These are phyloP conservation scores for Eimeria maxima DNA, from an alignment of 169 alveolate species.

Conservation along the genomic window DNA sequence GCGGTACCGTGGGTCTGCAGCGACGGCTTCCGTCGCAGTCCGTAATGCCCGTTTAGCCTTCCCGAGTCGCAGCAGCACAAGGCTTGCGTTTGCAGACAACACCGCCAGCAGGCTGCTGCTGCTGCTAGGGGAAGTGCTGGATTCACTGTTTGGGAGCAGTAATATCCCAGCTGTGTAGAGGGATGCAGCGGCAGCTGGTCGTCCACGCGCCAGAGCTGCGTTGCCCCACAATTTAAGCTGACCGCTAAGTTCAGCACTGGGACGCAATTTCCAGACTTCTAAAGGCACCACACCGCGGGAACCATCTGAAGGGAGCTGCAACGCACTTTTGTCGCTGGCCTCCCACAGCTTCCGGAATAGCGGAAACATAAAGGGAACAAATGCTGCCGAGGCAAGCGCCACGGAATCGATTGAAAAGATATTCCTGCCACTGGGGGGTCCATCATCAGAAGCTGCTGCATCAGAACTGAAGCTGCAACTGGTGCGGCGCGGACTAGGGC, in stretches of 20 bases:
- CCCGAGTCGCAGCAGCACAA: conserved; percentile 26
- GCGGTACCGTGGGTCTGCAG: conserved; percentile 44
- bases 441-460: not conserved
- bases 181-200: conserved; percentile 45
- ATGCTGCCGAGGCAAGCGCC: conserved; percentile 38
- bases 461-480: not conserved
- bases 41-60: not conserved
- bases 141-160: conserved; percentile 29
- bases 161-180: conserved; percentile 22
- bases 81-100: conserved; percentile 18
- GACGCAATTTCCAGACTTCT: conserved; percentile 49
- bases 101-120: conserved; percentile 29
- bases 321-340: not conserved
- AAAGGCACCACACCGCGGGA: not conserved
- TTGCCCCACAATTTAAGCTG: conserved; percentile 47
- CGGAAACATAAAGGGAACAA: not conserved
- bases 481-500: not conserved
- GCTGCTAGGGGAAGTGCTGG: not conserved
- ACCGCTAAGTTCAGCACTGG: conserved; percentile 17
- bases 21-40: conserved; percentile 61
- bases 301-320: not conserved
- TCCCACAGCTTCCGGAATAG: conserved; percentile 40
- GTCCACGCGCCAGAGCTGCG: conserved; percentile 27
- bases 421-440: not conserved
- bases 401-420: conserved; percentile 20